Conservation (phyloP, 1,284 basidiomycete species). For the Rhodotorula sp. region DNA sequence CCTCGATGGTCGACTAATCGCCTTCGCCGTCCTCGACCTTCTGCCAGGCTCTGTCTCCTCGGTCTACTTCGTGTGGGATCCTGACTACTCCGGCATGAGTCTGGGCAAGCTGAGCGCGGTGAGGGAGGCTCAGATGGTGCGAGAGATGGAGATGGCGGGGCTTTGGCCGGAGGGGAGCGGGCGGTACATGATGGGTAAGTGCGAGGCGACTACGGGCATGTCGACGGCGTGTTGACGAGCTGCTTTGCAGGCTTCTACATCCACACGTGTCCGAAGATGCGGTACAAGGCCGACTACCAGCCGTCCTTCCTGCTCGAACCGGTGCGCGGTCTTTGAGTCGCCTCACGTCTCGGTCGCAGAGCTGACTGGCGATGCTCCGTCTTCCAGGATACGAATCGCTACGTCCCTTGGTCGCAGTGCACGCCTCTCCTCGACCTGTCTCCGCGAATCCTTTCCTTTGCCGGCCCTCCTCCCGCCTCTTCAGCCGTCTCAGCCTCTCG, state of each 20-base stretch:
- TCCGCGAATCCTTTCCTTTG: constrained; percentile 61
- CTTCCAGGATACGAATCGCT: constrained; percentile 67
- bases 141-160: constrained; percentile 71
- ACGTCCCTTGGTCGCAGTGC: constrained; percentile 66
- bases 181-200: constrained; percentile 75
- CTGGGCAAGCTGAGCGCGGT: constrained; percentile 88
- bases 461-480: constrained; percentile 50
- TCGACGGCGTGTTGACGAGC: too few species aligned
- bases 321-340: constrained; percentile 52
- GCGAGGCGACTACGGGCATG: too few species aligned
- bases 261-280: constrained; percentile 89
- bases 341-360: not conserved
- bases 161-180: constrained; percentile 46
- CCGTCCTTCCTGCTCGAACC: constrained; percentile 89
- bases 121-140: constrained; percentile 68
- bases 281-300: constrained; percentile 87
- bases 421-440: constrained; percentile 63
- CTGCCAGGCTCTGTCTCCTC: constrained; percentile 85
- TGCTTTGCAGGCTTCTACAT: constrained; percentile 75
- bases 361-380: not conserved
- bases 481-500: not conserved
- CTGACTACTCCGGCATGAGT: constrained; percentile 68
- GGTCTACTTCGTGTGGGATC: constrained; percentile 94
- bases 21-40: constrained; percentile 86
- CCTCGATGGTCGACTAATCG: constrained; percentile 76